Evolutionary conservation across 2,329 filamentous ascomycete genomes (phyloP), one percentile per base, ranked within the genome.

Genomic region (Neospermospora avenae): DNA sequence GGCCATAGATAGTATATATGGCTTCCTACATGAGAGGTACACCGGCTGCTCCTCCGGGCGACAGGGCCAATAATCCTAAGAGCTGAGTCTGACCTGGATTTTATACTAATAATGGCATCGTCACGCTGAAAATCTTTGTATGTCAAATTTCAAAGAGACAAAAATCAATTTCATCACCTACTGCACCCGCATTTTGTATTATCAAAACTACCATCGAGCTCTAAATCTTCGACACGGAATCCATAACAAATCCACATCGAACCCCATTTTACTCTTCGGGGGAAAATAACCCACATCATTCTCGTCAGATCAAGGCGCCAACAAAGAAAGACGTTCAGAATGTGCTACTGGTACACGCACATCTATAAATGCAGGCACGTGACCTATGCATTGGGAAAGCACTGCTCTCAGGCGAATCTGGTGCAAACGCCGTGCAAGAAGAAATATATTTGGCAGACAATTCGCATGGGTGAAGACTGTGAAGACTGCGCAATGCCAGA

Each of bases 341-440:
- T 72, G 69, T 72, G 70, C 39, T 48, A 68, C 25, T 72, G 64
- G 60, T 73, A 73, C 60, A 60, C 63, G n/a, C 69, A 73, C 58
- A 45, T 60, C 10, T 70, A 69, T 57, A 60, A 58, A 37, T 73
- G 70, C 58, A 65, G 66, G 22, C 69, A 71, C 55, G 58, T 57
- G 20, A 67, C 63, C 14, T 67, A 69, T 53, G 69, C 69, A 0
- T 57, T 72, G 0, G 71, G 63, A 5, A 70, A 69, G 57, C 68
- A 68, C 61, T 73, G 70, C 42, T 25, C 61, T 4, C 24, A 56
- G 1, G 70, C 61, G 1, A 56, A 60, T 8, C 63, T 71, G 8
- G 61, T 70, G 10, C 71, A 73, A 61, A 72, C 69, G 13, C 66
- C 70, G 0, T 73, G 70, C 55, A 64, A 66, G 52, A 68, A 65